phyloP scores from a whole-genome alignment of 495 filamentous ascomycete species.

The Neurospora sp. region DNA sequence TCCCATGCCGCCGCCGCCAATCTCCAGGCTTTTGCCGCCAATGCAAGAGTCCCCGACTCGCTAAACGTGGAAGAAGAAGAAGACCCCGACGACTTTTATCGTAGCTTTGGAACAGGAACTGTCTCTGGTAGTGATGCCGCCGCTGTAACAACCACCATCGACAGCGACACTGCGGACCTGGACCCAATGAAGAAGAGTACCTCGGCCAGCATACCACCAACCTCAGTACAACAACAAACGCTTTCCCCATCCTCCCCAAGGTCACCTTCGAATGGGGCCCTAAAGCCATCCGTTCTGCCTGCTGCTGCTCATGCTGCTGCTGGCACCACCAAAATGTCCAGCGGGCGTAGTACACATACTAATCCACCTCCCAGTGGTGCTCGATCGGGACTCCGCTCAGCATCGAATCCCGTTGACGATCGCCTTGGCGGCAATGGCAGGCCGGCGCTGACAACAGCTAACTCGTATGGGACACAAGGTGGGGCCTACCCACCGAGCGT shows the following conservation, averaged over 20 bases:
- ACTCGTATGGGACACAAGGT: constrained; percentile 9
- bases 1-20: constrained; percentile 29
- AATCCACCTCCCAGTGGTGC: constrained; percentile 4
- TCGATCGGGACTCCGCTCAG: constrained; percentile 32
- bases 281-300: neutral
- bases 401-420: constrained; percentile 40
- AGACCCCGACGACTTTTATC: constrained; percentile 44
- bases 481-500: constrained; percentile 36
- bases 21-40: constrained; percentile 21
- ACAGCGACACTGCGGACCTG: neutral
- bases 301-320: constrained; percentile 22
- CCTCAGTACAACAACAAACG: neutral
- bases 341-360: constrained; percentile 13
- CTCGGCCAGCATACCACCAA: constrained; percentile 10
- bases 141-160: neutral
- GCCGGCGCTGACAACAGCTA: constrained; percentile 19
- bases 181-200: constrained; percentile 15
- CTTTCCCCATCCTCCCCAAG: neutral
- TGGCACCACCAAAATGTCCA: constrained; percentile 25
- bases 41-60: constrained; percentile 19
- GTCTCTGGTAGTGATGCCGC: neutral
- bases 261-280: neutral
- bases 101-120: constrained; percentile 15
- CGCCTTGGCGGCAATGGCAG: constrained; percentile 13
- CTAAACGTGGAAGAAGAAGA: constrained; percentile 15